Percentiles rank a stretch among this genome's conserved stretches.
These are phyloP conservation scores for Dillenia suffruticosa DNA, from an alignment of 164 flowering plant genomes.

Conservation along the genomic window DNA sequence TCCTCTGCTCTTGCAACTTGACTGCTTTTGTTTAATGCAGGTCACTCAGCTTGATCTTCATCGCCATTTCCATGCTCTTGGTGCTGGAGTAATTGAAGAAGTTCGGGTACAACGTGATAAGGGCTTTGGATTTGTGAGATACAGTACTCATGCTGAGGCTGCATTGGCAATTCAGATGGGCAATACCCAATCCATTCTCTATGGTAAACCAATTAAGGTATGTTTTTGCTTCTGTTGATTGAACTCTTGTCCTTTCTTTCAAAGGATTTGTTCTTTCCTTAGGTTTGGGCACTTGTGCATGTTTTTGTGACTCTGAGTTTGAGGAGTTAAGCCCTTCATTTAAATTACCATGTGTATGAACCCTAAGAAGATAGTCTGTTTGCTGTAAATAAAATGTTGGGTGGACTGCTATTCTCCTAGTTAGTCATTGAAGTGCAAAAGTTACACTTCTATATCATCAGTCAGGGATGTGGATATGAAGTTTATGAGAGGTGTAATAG, in stretches of 20 bases:
- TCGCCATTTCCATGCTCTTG: constrained; percentile 84
- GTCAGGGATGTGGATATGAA: too few relatives aligned
- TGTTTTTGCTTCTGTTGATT: neutral
- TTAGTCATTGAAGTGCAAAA: too few relatives aligned
- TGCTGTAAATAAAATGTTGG: too few relatives aligned
- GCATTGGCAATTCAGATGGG: constrained; percentile 95
- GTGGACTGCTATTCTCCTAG: too few relatives aligned
- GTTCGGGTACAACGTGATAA: constrained; percentile 92
- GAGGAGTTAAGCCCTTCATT: too few relatives aligned
- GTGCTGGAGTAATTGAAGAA: constrained; percentile 97
- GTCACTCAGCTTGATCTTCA: constrained; percentile 91
- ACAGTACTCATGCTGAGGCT: constrained; percentile 86
- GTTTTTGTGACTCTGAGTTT: too few relatives aligned
- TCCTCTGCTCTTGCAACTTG: neutral
- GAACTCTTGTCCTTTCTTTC: neutral
- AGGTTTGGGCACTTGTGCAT: too few relatives aligned
- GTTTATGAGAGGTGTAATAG: too few relatives aligned
- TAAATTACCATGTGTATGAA: too few relatives aligned
- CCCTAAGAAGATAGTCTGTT: too few relatives aligned
- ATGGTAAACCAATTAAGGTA: constrained; percentile 87
- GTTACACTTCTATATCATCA: too few relatives aligned
- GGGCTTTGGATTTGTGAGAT: constrained; percentile 98
- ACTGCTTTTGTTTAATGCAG: constrained; percentile 26
- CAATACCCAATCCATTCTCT: constrained; percentile 60
- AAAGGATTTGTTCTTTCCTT: neutral